phyloP scores from a whole-genome alignment of 164 flowering plant species.

The Vitis labrusca region DNA sequence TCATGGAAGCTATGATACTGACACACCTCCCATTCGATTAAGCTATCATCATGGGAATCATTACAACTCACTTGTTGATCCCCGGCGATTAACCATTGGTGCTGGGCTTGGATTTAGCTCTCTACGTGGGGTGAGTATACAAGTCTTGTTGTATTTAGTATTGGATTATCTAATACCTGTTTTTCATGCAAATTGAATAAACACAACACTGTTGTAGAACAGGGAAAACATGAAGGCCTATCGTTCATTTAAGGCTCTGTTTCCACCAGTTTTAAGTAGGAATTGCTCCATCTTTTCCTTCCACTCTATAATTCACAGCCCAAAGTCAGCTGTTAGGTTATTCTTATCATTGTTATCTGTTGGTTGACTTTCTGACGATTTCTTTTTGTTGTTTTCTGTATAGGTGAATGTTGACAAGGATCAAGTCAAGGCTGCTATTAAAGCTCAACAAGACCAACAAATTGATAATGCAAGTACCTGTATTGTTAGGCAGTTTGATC shows the following conservation, averaged over 20 bases:
- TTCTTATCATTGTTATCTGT: no score
- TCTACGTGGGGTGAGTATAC: slow-evolving; percentile 78
- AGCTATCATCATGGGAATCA: slow-evolving; percentile 98
- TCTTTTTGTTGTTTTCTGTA: slow-evolving; percentile 6
- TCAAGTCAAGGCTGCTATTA: slow-evolving; percentile 96
- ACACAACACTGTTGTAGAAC: no score
- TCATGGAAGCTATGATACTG: slow-evolving; percentile 90
- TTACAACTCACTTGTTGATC: slow-evolving; percentile 97
- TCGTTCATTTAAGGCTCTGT: no score
- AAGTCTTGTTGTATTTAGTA: background rate
- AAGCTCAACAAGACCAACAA: slow-evolving; percentile 98
- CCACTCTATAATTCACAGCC: no score
- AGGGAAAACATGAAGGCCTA: no score
- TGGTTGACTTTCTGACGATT: no score
- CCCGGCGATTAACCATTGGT: slow-evolving; percentile 81
- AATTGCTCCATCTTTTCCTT: no score
- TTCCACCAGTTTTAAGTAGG: no score
- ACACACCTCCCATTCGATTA: slow-evolving; percentile 81
- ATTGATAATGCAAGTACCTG: slow-evolving; percentile 73
- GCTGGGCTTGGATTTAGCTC: slow-evolving; percentile 97
- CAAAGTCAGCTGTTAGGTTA: no score
- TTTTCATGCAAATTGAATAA: background rate
- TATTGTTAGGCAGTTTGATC: background rate
- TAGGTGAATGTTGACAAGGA: slow-evolving; percentile 81
- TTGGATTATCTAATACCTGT: background rate